phyloP scores from a whole-genome alignment of 1,284 basidiomycete genomes.

The Irpex rosettiformis region DNA sequence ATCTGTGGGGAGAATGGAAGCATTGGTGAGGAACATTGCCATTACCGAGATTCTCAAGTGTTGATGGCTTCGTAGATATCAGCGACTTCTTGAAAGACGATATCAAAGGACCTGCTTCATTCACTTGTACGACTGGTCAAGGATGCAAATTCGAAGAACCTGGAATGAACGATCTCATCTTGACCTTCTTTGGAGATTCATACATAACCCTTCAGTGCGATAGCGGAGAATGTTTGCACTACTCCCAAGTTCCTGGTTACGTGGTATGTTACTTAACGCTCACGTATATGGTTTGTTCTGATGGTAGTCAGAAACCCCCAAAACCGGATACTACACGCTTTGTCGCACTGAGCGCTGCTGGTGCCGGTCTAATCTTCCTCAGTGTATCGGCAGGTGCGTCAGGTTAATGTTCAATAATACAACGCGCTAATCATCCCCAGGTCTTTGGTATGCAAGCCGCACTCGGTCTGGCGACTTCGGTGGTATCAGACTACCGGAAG shows the following conservation, averaged over 20 bases:
- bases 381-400: slow-evolving; percentile 48
- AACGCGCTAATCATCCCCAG: slow-evolving; percentile 32
- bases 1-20: slow-evolving; percentile 95
- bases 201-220: slow-evolving; percentile 87
- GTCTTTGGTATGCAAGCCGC: slow-evolving; percentile 87
- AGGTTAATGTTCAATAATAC: not conserved
- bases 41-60: not conserved
- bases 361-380: slow-evolving; percentile 70
- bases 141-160: slow-evolving; percentile 92
- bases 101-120: slow-evolving; percentile 88
- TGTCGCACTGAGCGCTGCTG: slow-evolving; percentile 82
- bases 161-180: slow-evolving; percentile 94
- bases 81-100: slow-evolving; percentile 88
- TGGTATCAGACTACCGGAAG: slow-evolving; percentile 77
- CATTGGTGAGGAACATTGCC: slow-evolving; percentile 60
- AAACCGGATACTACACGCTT: slow-evolving; percentile 79
- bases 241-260: slow-evolving; percentile 92
- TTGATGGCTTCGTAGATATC: slow-evolving; percentile 65
- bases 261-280: slow-evolving; percentile 45
- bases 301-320: slow-evolving; percentile 53
- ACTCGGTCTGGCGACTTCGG: slow-evolving; percentile 67
- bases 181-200: slow-evolving; percentile 88
- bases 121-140: slow-evolving; percentile 75
- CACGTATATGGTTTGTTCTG: not conserved
- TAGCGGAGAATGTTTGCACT: slow-evolving; percentile 92